These are phyloP conservation scores for Chaetomium olivaceum DNA, from an alignment of 2,329 filamentous ascomycete species.

Conservation along the genomic window DNA sequence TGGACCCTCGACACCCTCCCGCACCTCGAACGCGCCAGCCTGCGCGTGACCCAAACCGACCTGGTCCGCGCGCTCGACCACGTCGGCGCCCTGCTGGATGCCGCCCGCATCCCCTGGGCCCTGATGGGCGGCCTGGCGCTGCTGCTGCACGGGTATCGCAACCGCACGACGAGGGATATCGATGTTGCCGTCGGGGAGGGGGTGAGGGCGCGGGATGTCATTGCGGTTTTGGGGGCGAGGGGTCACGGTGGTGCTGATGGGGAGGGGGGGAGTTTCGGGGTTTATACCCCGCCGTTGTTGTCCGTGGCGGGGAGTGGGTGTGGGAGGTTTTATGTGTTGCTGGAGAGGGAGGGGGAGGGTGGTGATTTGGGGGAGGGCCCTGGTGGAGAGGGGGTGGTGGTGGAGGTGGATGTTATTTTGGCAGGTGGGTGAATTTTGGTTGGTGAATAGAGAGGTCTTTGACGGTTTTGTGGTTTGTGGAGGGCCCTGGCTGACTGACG, in stretches of 20 bases:
- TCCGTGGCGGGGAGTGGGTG: background rate
- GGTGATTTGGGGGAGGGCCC: background rate
- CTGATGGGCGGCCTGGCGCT: slow-evolving; percentile 6
- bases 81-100: background rate
- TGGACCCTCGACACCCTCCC: slow-evolving; percentile 1
- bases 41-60: background rate
- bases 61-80: slow-evolving; percentile 3
- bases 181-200: background rate
- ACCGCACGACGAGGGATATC: background rate
- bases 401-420: background rate
- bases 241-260: background rate
- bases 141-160: background rate
- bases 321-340: background rate
- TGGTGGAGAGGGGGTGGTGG: background rate
- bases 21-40: background rate
- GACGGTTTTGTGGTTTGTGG: background rate
- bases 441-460: too few relatives aligned
- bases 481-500: background rate
- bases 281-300: background rate
- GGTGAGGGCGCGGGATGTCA: background rate
- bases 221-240: background rate
- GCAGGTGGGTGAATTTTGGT: background rate
- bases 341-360: too few relatives aligned
- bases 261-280: too few relatives aligned
- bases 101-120: background rate